Base-by-base conservation (phyloP, 495 filamentous ascomycete species). In the Tricharina praecox region DNA sequence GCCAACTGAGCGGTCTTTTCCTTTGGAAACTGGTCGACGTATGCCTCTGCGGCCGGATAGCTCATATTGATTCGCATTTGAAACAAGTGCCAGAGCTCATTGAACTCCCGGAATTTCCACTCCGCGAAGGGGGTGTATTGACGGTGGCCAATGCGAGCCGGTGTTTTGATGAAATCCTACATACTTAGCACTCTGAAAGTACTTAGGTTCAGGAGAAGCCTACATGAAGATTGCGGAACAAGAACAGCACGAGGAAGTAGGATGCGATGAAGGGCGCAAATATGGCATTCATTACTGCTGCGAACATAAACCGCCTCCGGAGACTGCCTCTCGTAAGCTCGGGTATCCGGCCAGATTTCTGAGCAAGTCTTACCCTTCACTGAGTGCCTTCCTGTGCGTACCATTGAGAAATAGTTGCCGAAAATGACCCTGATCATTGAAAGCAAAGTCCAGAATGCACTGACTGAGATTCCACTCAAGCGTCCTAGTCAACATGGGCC, bases 51-150 rank as follows among this genome's bases (percentile, higher is more conserved):
- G 58, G 81, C 94, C 0, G 88, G 88, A 55, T 87, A 85, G 4
- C 92, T 94, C 82, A 95, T 90, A 54, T 93, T 85, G 45, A 82
- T 70, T 10, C 90, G 77, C 48, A 85, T 80, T 51, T 85, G 73
- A 56, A 94, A 97, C 1, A 96, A 67, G 66, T 96, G 90, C 52
- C 77, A 78, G 0, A 97, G 73, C 62, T 97, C 90, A 55, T 97
- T 97, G 70, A 96, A 96, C 62, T 96, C 88, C 41, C 90, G 81
- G 50, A 96, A 95, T 56, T 94, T 95, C 92, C 90, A 96, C 61
- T 92, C 82, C 1, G 92, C 90, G 40, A 94, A 72, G 1, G 86
- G 83, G 1, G 87, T 95, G 55, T 94, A 97, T 54, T 82, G 78
- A 11, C 90, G 77, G 19, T 83, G 79, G 13, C 81, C 80, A 26